Percentiles rank a stretch among this genome's conserved stretches.
Conservation (phyloP, 345 rosid species). For the Leavenworthia alabamica region DNA sequence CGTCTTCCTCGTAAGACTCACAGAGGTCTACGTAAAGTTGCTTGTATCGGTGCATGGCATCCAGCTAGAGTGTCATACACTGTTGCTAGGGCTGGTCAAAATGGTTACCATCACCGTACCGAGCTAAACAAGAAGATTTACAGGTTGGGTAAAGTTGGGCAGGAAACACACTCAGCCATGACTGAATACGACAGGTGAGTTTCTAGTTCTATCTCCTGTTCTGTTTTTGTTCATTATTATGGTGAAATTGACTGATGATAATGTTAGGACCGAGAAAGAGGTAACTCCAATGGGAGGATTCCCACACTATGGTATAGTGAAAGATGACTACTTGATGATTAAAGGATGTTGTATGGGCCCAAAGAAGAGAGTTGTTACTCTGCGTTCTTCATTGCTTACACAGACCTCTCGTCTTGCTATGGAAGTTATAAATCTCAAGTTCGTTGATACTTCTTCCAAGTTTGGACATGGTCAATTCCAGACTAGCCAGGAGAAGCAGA, state of each 20-base stretch:
- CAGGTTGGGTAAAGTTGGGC: slow-evolving; percentile 63
- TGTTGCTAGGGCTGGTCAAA: slow-evolving; percentile 93
- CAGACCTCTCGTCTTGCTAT: slow-evolving; percentile 76
- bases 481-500: slow-evolving; percentile 60
- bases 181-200: slow-evolving; percentile 77
- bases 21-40: slow-evolving; percentile 88
- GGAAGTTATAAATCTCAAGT: slow-evolving; percentile 75
- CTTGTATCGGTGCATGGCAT: slow-evolving; percentile 98
- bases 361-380: slow-evolving; percentile 85
- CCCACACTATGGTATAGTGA: slow-evolving; percentile 81
- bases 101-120: slow-evolving; percentile 92
- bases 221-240: not conserved
- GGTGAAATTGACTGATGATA: not conserved
- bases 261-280: slow-evolving; percentile 72
- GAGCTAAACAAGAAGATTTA: slow-evolving; percentile 85
- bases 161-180: slow-evolving; percentile 55
- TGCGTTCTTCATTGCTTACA: slow-evolving; percentile 55
- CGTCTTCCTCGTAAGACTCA: slow-evolving; percentile 90
- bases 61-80: slow-evolving; percentile 93
- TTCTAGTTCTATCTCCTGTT: not conserved
- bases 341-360: slow-evolving; percentile 89
- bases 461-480: slow-evolving; percentile 79
- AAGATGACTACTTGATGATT: slow-evolving; percentile 68
- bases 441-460: slow-evolving; percentile 67
- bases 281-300: slow-evolving; percentile 87